Percentiles rank a stretch among this genome's conserved stretches.
Conservation (phyloP, 352 stramenopile genomes). For the Thraustotheca clavata region DNA sequence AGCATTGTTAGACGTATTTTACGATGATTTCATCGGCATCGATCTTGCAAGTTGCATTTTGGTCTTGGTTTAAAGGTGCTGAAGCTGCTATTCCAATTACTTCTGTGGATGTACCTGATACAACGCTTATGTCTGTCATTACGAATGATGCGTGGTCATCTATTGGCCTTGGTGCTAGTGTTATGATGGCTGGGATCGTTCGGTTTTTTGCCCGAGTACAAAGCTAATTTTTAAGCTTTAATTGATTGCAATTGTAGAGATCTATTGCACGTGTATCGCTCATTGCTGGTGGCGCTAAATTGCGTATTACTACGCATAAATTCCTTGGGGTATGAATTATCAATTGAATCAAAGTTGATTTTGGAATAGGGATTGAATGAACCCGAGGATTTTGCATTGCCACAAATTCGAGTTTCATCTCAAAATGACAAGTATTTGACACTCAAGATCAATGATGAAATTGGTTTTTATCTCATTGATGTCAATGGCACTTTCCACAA, state of each 20-base stretch:
- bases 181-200: conserved; percentile 65
- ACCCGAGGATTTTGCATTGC: conserved; percentile 58
- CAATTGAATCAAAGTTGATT: not conserved
- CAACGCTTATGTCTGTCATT: conserved; percentile 74
- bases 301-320: conserved; percentile 82
- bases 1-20: conserved; percentile 56
- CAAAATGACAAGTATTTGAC: conserved; percentile 85
- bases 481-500: conserved; percentile 78
- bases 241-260: conserved; percentile 31
- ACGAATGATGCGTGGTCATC: conserved; percentile 71
- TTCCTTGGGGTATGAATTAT: conserved; percentile 61
- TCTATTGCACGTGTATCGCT: conserved; percentile 71
- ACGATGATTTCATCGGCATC: conserved; percentile 68
- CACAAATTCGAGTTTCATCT: conserved; percentile 59
- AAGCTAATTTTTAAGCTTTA: not conserved
- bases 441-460: conserved; percentile 63
- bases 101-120: conserved; percentile 4
- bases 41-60: conserved; percentile 73
- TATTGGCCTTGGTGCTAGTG: conserved; percentile 72
- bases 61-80: conserved; percentile 85
- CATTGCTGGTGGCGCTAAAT: conserved; percentile 61
- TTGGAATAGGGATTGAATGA: conserved; percentile 40
- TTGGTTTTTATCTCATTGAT: conserved; percentile 75
- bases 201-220: conserved; percentile 74
- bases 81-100: conserved; percentile 36